These are phyloP conservation scores for Colletotrichum agaves DNA, from an alignment of 2,329 filamentous ascomycete genomes.

Conservation along the genomic window DNA sequence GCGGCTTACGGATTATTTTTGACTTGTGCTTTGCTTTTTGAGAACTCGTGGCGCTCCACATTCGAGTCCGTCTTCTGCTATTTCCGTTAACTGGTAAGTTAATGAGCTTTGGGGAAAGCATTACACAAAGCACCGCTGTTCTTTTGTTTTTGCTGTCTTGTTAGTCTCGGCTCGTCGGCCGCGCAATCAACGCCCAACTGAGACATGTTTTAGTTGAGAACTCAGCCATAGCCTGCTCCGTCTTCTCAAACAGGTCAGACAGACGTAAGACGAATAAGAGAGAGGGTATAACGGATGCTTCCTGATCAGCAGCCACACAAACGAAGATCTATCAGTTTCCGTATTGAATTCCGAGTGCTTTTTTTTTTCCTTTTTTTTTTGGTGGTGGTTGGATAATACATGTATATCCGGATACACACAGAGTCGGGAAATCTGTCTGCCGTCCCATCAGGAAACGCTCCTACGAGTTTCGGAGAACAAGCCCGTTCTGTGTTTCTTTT, in stretches of 20 bases:
- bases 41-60: conserved; percentile 28
- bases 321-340: conserved; percentile 10
- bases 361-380: not conserved
- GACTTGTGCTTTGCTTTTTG: not conserved
- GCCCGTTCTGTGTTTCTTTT: not conserved
- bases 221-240: too few relatives aligned
- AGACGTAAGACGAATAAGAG: not conserved
- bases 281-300: not conserved
- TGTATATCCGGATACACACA: not conserved
- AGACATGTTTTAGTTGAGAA: not conserved
- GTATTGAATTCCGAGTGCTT: not conserved
- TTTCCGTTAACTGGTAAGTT: conserved; percentile 8
- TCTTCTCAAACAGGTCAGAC: conserved; percentile 5
- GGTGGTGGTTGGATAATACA: too few relatives aligned
- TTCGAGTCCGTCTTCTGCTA: not conserved
- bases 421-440: conserved; percentile 12
- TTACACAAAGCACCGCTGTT: too few relatives aligned
- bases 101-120: too few relatives aligned
- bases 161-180: not conserved
- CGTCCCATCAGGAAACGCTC: conserved; percentile 11
- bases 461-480: not conserved
- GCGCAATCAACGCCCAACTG: not conserved
- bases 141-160: too few relatives aligned
- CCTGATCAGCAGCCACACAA: not conserved
- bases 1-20: not conserved